Evolutionary conservation across 495 filamentous ascomycete genomes (phyloP), one percentile per base, ranked within the genome.

Genomic region (Hypoxylon cercidicola): DNA sequence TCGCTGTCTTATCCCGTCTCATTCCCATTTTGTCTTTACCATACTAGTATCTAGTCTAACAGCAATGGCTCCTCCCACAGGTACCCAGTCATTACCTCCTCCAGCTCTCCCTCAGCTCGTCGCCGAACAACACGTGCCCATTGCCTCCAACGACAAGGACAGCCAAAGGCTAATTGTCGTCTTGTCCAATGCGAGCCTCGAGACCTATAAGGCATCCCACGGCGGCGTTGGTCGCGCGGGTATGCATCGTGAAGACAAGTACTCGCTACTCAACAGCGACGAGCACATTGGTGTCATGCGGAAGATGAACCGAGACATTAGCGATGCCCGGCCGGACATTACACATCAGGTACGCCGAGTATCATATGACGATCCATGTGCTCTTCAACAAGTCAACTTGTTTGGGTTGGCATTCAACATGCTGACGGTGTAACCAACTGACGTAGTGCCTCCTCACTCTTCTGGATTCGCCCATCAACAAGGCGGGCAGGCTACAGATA

Each of bases 231-330:
- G 81, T 62, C 88, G 90, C 55, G 84, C 80, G 62, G 88, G 88
- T 37, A 80, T 85, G 59, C 85, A 84, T 40, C 82, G 88, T 19
- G 93, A 97, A 66, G 95, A 98, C 68, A 97, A 97, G 73, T 98
- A 95, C 78, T 92, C 92, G 45, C 81, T 99, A 40, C 85, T 99
- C 66, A 99, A 99, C 83, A 97, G 93, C 74, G 95, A 99, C 69
- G 95, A 99, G 79, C 95, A 99, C 74, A 99, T 99, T 62, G 96
- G 95, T 49, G 89, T 97, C 62, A 95, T 98, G 92, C 89, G 96
- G 72, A 99, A 97, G 84, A 97, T 97, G 94, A 96, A 96, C 78
- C 82, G 95, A 48, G 95, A 99, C 71, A 99, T 99, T 69, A 97
- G 93, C 73, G 95, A 99, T 74, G 95, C 95, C 25, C 87, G 95